phyloP scores from a whole-genome alignment of 768 basidiomycete species.

The Mycena maculata region DNA sequence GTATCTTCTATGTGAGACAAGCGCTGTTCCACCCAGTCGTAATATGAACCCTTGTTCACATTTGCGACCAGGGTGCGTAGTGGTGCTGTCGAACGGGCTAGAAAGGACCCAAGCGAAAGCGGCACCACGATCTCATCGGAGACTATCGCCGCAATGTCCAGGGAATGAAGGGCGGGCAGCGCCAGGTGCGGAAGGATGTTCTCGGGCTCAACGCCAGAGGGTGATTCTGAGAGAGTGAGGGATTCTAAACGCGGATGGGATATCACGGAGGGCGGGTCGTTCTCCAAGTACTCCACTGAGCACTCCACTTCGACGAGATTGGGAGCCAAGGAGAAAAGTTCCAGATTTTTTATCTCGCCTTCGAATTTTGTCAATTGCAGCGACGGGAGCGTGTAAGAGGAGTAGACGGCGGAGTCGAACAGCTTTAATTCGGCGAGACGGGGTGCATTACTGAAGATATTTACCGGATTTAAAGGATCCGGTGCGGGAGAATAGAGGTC shows the following conservation, averaged over 20 bases:
- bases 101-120: too few relatives aligned
- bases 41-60: too few relatives aligned
- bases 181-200: too few relatives aligned
- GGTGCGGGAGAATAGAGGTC: background rate
- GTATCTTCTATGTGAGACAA: too few relatives aligned
- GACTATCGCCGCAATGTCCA: too few relatives aligned
- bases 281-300: background rate
- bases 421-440: background rate
- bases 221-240: too few relatives aligned
- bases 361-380: constrained; percentile 13
- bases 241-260: background rate
- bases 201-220: background rate
- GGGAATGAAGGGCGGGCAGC: too few relatives aligned
- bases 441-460: background rate
- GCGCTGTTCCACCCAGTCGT: too few relatives aligned
- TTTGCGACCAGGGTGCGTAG: too few relatives aligned
- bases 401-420: too few relatives aligned
- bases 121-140: too few relatives aligned
- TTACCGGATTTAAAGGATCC: background rate
- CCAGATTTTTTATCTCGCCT: background rate
- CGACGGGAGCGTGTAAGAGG: background rate
- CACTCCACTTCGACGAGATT: background rate
- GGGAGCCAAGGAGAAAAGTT: background rate
- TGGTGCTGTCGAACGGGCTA: too few relatives aligned
- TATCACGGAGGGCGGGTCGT: background rate